These are phyloP conservation scores for Boletellus emodensis DNA, from an alignment of 768 basidiomycete genomes.

Conservation along the genomic window DNA sequence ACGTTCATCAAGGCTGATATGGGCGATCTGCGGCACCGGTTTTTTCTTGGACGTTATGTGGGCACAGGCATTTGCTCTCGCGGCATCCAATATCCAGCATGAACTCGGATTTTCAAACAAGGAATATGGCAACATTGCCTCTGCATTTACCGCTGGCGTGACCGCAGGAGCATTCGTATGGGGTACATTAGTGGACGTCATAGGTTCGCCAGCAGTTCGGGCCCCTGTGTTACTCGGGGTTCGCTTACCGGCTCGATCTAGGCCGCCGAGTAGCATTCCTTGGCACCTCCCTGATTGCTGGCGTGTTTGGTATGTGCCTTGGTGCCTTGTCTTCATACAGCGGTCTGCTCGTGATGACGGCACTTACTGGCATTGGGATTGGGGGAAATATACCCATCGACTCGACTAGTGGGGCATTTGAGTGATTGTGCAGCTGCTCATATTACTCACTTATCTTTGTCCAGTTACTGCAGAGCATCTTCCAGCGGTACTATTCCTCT, in stretches of 20 bases:
- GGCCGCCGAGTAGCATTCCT: slow-evolving; percentile 16
- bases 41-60: slow-evolving; percentile 12
- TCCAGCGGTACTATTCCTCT: slow-evolving; percentile 3
- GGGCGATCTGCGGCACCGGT: slow-evolving; percentile 12
- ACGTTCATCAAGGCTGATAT: slow-evolving; percentile 6
- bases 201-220: slow-evolving; percentile 7
- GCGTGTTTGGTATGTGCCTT: slow-evolving; percentile 12
- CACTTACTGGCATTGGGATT: slow-evolving; percentile 9
- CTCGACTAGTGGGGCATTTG: slow-evolving; percentile 8
- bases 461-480: slow-evolving; percentile 14
- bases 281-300: slow-evolving; percentile 11
- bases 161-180: slow-evolving; percentile 7
- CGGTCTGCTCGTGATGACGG: slow-evolving; percentile 7
- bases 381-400: slow-evolving; percentile 16
- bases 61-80: not conserved
- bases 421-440: not conserved
- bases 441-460: not conserved
- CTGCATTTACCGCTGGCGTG: slow-evolving; percentile 1
- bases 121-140: slow-evolving; percentile 4
- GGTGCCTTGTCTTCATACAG: slow-evolving; percentile 11
- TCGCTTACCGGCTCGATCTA: not conserved
- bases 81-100: slow-evolving; percentile 4
- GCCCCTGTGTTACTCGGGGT: not conserved
- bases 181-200: slow-evolving; percentile 15
- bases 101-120: slow-evolving; percentile 19